These are phyloP conservation scores for Bipolaris gigantea DNA, from an alignment of 2,329 filamentous ascomycete genomes.

Conservation along the genomic window DNA sequence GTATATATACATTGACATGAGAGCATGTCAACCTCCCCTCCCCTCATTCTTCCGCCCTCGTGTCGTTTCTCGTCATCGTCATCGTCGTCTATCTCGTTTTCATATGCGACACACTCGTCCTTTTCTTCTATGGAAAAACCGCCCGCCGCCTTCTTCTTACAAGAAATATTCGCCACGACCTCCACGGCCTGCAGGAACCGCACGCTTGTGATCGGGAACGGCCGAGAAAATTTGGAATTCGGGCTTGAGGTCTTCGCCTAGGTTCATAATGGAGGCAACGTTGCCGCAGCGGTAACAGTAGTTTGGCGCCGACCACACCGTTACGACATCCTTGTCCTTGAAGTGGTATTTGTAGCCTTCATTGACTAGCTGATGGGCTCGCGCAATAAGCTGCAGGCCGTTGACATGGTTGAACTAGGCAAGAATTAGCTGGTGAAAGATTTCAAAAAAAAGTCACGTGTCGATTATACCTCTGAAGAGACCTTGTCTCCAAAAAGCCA, in stretches of 20 bases:
- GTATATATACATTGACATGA: neutral
- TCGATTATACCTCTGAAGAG: slow-evolving; percentile 58
- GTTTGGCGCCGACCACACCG: slow-evolving; percentile 86
- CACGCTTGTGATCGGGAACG: slow-evolving; percentile 81
- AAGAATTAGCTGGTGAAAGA: neutral
- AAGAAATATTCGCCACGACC: slow-evolving; percentile 57
- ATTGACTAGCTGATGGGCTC: slow-evolving; percentile 75
- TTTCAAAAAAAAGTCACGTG: neutral
- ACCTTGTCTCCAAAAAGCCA: slow-evolving; percentile 73
- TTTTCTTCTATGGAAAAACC: neutral
- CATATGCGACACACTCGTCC: neutral
- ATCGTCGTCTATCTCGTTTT: neutral
- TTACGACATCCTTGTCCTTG: slow-evolving; percentile 92
- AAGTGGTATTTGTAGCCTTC: slow-evolving; percentile 93
- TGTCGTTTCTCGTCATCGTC: neutral
- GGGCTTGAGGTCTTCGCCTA: slow-evolving; percentile 86
- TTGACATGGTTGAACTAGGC: slow-evolving; percentile 73
- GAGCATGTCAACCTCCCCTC: neutral
- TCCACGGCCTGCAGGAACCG: slow-evolving; percentile 68
- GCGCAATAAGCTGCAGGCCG: slow-evolving; percentile 69
- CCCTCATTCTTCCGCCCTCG: neutral
- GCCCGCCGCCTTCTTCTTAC: slow-evolving; percentile 26
- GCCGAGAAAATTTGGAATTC: slow-evolving; percentile 92
- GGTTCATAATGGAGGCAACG: slow-evolving; percentile 86
- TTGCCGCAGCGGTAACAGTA: slow-evolving; percentile 60